Percentiles rank a stretch among this genome's conserved stretches.
These are phyloP conservation scores for Fraxinus ornus DNA, from an alignment of 305 asterid genomes.

Conservation along the genomic window DNA sequence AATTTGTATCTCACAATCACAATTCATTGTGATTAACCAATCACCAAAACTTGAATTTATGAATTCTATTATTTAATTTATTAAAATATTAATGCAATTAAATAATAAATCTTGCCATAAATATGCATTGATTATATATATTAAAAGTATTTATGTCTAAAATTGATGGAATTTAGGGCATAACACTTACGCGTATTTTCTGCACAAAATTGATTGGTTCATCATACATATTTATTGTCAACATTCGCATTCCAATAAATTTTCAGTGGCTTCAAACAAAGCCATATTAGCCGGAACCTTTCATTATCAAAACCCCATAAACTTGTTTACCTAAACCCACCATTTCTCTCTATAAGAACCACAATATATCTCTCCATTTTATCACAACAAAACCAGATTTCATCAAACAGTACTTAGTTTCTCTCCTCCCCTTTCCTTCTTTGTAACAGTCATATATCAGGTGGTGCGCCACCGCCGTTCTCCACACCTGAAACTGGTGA, in stretches of 20 bases:
- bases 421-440: conserved; percentile 20
- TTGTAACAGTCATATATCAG: conserved; percentile 60
- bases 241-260: neutral
- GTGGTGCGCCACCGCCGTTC: conserved; percentile 24
- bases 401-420: neutral
- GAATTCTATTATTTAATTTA: no score
- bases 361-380: neutral
- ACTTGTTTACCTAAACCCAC: conserved; percentile 1
- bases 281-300: conserved; percentile 28
- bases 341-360: conserved; percentile 32
- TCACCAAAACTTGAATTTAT: no score
- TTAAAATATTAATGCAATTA: no score
- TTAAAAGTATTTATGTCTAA: no score
- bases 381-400: neutral
- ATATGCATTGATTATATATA: no score
- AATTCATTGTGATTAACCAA: no score
- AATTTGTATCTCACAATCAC: no score
- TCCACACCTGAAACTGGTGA: conserved; percentile 11
- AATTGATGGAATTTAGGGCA: no score
- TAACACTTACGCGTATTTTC: no score
- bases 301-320: conserved; percentile 16
- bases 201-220: neutral
- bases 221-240: neutral
- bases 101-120: no score
- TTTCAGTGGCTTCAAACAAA: conserved; percentile 27